These are phyloP conservation scores for Violaceomyces palustris DNA, from an alignment of 1,284 basidiomycete species.

Conservation along the genomic window DNA sequence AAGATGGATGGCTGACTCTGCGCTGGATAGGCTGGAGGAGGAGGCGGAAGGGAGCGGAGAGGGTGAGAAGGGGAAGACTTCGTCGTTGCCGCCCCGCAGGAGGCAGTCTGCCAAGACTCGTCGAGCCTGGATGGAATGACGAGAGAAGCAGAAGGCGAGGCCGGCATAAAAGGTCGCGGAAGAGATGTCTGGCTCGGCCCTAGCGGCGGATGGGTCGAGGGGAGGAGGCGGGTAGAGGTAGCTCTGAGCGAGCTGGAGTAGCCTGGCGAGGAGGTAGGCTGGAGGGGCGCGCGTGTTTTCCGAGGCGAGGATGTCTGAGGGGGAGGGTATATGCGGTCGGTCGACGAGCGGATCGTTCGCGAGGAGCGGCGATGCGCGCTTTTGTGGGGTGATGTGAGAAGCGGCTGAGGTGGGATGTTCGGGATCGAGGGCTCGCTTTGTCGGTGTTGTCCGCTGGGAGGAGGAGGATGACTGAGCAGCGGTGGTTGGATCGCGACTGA, in stretches of 20 bases:
- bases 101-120: slow-evolving; percentile 33
- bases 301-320: too few species aligned
- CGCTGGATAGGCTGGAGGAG: slow-evolving; percentile 22
- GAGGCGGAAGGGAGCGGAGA: slow-evolving; percentile 21
- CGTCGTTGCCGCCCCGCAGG: slow-evolving; percentile 35
- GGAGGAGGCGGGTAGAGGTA: slow-evolving; percentile 6
- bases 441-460: too few species aligned
- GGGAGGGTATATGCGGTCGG: too few species aligned
- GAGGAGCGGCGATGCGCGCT: too few species aligned
- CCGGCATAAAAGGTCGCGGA: slow-evolving; percentile 43
- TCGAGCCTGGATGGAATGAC: slow-evolving; percentile 23
- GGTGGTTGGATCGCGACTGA: too few species aligned
- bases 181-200: slow-evolving; percentile 26
- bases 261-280: slow-evolving; percentile 16
- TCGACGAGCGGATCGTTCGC: too few species aligned
- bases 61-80: slow-evolving; percentile 39
- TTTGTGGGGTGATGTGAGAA: too few species aligned
- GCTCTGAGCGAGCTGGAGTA: slow-evolving; percentile 17
- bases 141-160: slow-evolving; percentile 33
- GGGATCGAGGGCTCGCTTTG: too few species aligned
- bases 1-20: slow-evolving; percentile 40
- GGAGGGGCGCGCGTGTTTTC: too few species aligned
- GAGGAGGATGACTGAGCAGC: too few species aligned
- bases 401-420: too few species aligned
- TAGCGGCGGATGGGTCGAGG: slow-evolving; percentile 5